Conservation (phyloP, 2,329 filamentous ascomycete genomes). For the Colletotrichum filicis region DNA sequence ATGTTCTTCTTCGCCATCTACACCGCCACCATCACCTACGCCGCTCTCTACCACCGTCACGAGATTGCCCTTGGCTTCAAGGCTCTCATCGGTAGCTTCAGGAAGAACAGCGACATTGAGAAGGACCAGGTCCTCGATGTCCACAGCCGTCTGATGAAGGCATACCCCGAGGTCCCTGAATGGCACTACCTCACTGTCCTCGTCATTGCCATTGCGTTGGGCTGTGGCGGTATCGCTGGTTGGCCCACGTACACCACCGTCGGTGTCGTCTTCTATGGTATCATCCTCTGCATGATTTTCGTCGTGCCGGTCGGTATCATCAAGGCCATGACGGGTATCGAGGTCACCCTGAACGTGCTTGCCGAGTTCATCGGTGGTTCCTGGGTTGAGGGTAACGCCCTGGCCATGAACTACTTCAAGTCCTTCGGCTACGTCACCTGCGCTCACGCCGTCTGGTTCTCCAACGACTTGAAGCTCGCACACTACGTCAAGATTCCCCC, state of each 20-base stretch:
- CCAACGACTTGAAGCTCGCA: conserved; percentile 56
- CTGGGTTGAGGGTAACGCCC: conserved; percentile 59
- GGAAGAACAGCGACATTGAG: conserved; percentile 50
- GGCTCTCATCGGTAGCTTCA: conserved; percentile 57
- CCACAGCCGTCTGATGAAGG: conserved; percentile 59
- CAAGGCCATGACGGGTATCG: conserved; percentile 63
- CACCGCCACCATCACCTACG: conserved; percentile 61
- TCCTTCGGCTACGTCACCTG: conserved; percentile 53
- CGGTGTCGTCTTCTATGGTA: conserved; percentile 62
- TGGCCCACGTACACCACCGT: conserved; percentile 63
- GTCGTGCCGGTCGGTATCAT: conserved; percentile 64
- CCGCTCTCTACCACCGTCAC: conserved; percentile 61
- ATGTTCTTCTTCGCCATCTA: conserved; percentile 67
- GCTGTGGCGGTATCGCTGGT: conserved; percentile 57
- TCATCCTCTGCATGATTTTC: conserved; percentile 60
- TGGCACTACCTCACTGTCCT: conserved; percentile 64
- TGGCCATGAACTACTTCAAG: conserved; percentile 67
- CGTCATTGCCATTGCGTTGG: conserved; percentile 55
- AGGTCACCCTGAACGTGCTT: conserved; percentile 63
- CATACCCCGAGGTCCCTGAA: conserved; percentile 60
- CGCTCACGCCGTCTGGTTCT: conserved; percentile 38
- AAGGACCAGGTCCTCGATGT: conserved; percentile 53
- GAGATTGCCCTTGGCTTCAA: conserved; percentile 62
- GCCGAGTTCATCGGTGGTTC: conserved; percentile 65
- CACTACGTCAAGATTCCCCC: conserved; percentile 72